Evolutionary conservation across 164 flowering plant species (phyloP).

Genomic region (Chloranthus sessilifolius): DNA sequence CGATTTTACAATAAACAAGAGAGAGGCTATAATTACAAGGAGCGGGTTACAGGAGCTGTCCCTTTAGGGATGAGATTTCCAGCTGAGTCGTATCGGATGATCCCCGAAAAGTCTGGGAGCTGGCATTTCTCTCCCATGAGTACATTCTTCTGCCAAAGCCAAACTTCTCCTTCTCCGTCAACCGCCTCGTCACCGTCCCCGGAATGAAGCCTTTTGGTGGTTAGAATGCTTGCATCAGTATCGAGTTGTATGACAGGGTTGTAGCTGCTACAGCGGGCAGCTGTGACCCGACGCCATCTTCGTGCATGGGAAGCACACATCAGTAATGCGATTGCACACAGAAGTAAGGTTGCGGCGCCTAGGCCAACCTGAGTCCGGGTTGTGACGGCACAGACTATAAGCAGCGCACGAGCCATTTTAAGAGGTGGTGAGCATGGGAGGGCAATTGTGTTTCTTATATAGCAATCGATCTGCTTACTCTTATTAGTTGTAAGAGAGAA

Average conservation of each 20-base stretch:
- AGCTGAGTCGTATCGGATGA: slow-evolving; percentile 62
- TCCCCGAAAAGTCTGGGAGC: slow-evolving; percentile 81
- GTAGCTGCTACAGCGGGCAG: slow-evolving; percentile 24
- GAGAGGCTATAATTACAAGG: slow-evolving; percentile 24
- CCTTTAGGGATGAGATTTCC: slow-evolving; percentile 49
- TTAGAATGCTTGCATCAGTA: slow-evolving; percentile 18
- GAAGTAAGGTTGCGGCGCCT: slow-evolving; percentile 27
- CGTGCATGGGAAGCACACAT: slow-evolving; percentile 69
- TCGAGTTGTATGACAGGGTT: slow-evolving; percentile 47
- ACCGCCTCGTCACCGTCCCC: slow-evolving; percentile 3
- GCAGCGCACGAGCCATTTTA: slow-evolving; percentile 35
- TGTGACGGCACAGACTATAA: neutral
- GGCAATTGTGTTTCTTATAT: too few species aligned
- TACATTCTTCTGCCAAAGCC: slow-evolving; percentile 80
- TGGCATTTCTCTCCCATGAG: slow-evolving; percentile 89
- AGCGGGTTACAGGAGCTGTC: slow-evolving; percentile 20
- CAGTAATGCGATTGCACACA: slow-evolving; percentile 45
- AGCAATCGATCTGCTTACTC: too few species aligned
- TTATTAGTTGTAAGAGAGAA: too few species aligned
- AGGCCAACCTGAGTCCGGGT: slow-evolving; percentile 20
- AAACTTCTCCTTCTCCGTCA: slow-evolving; percentile 19
- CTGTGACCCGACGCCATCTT: slow-evolving; percentile 25
- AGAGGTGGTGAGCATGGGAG: neutral
- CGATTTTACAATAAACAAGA: neutral
- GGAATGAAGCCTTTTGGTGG: slow-evolving; percentile 5